Evolutionary conservation across 2,329 filamentous ascomycete genomes (phyloP).

Genomic region (Didymella segeticola): DNA sequence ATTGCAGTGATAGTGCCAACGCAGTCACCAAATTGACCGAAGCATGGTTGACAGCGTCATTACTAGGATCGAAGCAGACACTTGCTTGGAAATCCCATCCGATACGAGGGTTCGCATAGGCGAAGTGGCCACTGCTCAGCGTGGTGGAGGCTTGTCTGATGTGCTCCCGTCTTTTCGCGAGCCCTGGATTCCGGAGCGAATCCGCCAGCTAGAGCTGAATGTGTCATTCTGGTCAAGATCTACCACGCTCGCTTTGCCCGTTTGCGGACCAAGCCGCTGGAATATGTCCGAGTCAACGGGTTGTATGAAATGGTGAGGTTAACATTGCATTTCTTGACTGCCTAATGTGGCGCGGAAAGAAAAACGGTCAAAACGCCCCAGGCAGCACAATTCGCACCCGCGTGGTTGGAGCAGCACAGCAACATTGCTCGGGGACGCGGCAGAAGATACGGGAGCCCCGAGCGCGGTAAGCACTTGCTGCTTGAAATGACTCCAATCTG

Average conservation of each 20-base stretch:
- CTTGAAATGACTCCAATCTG: constrained; percentile 27
- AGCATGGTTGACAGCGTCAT: constrained; percentile 29
- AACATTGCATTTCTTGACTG: constrained; percentile 21
- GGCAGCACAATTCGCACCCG: constrained; percentile 39
- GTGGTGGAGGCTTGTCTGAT: constrained; percentile 25
- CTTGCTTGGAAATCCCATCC: constrained; percentile 27
- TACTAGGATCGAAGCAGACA: constrained; percentile 29
- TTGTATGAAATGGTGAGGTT: constrained; percentile 6
- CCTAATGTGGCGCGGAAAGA: constrained; percentile 10
- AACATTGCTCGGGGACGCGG: constrained; percentile 25
- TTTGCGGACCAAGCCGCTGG: not conserved
- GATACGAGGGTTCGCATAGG: constrained; percentile 33
- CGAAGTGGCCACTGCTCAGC: constrained; percentile 24
- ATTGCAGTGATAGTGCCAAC: constrained; percentile 19
- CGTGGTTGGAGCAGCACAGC: constrained; percentile 36
- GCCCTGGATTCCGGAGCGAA: constrained; percentile 13
- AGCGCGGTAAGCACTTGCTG: constrained; percentile 25
- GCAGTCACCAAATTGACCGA: constrained; percentile 14
- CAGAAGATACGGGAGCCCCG: constrained; percentile 25
- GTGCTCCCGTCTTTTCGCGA: constrained; percentile 28
- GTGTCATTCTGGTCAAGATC: constrained; percentile 6
- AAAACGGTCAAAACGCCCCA: constrained; percentile 30
- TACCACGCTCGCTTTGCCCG: constrained; percentile 10
- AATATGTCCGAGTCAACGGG: constrained; percentile 7
- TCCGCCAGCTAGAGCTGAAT: not conserved